Conservation (phyloP, 257 asterid species). For the Mitragyna speciosa region DNA sequence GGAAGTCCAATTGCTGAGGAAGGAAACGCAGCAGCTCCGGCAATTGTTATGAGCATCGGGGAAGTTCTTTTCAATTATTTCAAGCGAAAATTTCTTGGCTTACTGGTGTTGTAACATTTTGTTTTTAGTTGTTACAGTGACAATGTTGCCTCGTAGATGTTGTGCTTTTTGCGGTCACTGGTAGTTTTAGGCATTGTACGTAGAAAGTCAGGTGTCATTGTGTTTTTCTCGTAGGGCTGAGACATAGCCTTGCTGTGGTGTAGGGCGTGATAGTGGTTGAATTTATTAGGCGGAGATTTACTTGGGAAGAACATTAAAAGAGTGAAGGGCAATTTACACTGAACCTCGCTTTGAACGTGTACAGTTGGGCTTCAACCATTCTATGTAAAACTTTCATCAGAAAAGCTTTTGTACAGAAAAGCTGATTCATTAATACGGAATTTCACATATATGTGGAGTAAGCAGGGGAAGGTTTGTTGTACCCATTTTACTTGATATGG, state of each 20-base stretch:
- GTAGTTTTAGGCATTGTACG: not conserved
- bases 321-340: not conserved
- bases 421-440: not conserved
- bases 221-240: not conserved
- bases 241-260: not conserved
- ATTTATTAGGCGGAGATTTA: conserved; percentile 1
- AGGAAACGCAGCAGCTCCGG: conserved; percentile 78
- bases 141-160: not conserved
- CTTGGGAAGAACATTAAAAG: not conserved
- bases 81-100: not conserved
- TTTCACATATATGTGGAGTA: not conserved
- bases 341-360: conserved; percentile 1
- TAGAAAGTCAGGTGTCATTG: not conserved
- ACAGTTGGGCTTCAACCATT: conserved; percentile 13
- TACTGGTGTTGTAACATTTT: not conserved
- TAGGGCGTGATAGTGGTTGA: not conserved
- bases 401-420: conserved; percentile 10
- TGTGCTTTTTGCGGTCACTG: not conserved
- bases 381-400: too few relatives aligned
- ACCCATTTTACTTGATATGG: not conserved
- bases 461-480: not conserved
- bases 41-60: conserved; percentile 49
- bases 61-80: not conserved
- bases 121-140: not conserved
- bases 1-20: conserved; percentile 66